These are phyloP conservation scores for Skeletonema tropicum DNA, from an alignment of 108 stramenopile species.

Conservation along the genomic window DNA sequence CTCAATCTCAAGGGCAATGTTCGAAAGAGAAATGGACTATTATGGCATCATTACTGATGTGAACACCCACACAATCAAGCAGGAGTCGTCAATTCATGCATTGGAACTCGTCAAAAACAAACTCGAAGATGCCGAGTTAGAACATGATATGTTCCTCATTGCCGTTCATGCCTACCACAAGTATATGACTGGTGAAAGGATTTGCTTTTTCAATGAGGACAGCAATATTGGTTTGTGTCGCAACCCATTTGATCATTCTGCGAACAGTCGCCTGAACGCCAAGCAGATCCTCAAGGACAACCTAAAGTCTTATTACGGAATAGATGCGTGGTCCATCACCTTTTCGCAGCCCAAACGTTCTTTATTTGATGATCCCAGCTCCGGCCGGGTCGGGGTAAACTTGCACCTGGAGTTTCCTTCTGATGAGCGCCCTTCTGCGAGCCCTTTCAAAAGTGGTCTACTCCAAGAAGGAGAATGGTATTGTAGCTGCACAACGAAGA, in stretches of 20 bases:
- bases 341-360: not conserved
- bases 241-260: not conserved
- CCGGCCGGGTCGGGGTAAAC: not conserved
- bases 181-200: constrained; percentile 5
- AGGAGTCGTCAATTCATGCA: not conserved
- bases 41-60: constrained; percentile 4
- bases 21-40: constrained; percentile 15
- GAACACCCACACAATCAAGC: not conserved
- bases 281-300: not conserved
- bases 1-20: constrained; percentile 2
- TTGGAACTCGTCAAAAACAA: not conserved
- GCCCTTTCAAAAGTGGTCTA: not conserved
- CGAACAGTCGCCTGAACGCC: not conserved
- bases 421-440: not conserved
- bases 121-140: not conserved
- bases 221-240: constrained; percentile 8
- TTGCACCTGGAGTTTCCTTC: not conserved
- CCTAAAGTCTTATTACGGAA: constrained; percentile 9
- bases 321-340: not conserved
- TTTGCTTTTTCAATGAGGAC: not conserved
- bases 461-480: not conserved
- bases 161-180: constrained; percentile 15
- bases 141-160: constrained; percentile 17
- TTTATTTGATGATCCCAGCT: not conserved
- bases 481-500: not conserved